A percentile compares a stretch with the other conserved stretches of the same genome.
Evolutionary conservation across 176 grass and related monocot genomes (phyloP).

Genomic region (Alloteropsis semialata): DNA sequence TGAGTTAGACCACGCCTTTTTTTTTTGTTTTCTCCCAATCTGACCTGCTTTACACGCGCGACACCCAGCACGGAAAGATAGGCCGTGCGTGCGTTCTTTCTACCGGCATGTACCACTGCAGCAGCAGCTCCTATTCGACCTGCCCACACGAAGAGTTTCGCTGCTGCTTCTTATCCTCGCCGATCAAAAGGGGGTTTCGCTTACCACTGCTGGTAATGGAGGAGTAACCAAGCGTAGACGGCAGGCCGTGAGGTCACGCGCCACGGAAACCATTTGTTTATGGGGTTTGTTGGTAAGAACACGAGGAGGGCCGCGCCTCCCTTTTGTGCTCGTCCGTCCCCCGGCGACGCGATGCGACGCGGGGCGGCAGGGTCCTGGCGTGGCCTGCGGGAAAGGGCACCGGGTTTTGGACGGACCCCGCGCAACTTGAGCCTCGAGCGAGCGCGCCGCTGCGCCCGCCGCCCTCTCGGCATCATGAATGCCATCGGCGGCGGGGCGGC

Average conservation of each 20-base stretch:
- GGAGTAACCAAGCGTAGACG: not conserved
- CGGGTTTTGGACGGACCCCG: slow-evolving; percentile 28
- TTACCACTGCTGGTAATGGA: slow-evolving; percentile 33
- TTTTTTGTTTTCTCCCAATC: not conserved
- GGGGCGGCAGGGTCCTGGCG: not conserved
- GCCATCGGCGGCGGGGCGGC: not conserved
- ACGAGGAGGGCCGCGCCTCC: not conserved
- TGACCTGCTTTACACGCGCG: slow-evolving; percentile 26
- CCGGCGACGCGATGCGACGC: not conserved
- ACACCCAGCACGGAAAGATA: not conserved
- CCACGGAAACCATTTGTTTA: slow-evolving; percentile 18
- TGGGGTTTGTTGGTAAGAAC: slow-evolving; percentile 38
- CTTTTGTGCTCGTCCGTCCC: too few relatives aligned
- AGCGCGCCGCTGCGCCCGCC: too few relatives aligned
- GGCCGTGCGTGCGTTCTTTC: not conserved
- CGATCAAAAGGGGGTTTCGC: not conserved
- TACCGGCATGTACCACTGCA: not conserved
- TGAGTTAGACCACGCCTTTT: slow-evolving; percentile 37
- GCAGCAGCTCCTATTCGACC: not conserved
- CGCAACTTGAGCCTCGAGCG: too few relatives aligned
- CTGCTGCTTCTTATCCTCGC: slow-evolving; percentile 7
- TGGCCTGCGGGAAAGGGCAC: slow-evolving; percentile 1
- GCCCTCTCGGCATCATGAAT: not conserved
- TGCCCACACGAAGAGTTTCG: not conserved
- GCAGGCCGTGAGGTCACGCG: not conserved